Evolutionary conservation across 106 monocot species (phyloP).

Genomic region (Dendrobium officinale): DNA sequence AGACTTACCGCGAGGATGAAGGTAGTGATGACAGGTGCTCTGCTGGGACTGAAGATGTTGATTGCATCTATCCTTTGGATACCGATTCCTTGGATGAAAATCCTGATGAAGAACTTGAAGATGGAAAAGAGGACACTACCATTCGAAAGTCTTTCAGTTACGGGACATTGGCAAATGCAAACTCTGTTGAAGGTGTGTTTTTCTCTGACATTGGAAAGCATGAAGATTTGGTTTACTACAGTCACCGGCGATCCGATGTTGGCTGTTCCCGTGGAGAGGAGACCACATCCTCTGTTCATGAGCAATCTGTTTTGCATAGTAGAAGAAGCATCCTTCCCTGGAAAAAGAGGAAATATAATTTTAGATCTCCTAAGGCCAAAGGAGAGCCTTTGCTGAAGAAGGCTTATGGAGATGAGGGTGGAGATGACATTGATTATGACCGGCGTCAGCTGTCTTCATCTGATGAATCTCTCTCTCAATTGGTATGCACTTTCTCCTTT

Average conservation of each 20-base stretch:
- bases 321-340: conserved; percentile 61
- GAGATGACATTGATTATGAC: conserved; percentile 87
- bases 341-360: conserved; percentile 39
- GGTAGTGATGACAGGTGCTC: conserved; percentile 59
- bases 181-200: conserved; percentile 24
- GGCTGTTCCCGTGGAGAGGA: conserved; percentile 29
- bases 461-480: conserved; percentile 49
- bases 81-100: conserved; percentile 55
- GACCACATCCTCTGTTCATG: conserved; percentile 16
- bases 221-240: conserved; percentile 55
- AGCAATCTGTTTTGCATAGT: conserved; percentile 16
- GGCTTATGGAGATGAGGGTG: conserved; percentile 62
- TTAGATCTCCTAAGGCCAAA: conserved; percentile 19
- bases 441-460: conserved; percentile 64
- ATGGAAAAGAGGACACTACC: conserved; percentile 24
- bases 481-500: conserved; percentile 23
- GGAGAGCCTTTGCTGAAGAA: conserved; percentile 81
- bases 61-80: conserved; percentile 41
- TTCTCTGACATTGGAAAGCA: conserved; percentile 6
- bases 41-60: conserved; percentile 49
- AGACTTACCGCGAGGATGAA: conserved; percentile 43
- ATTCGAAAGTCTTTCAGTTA: conserved; percentile 89
- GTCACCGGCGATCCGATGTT: conserved; percentile 38
- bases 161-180: conserved; percentile 56
- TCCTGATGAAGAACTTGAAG: conserved; percentile 36